Base-by-base conservation (phyloP, 441 rosid species). In the California macrophylla region DNA sequence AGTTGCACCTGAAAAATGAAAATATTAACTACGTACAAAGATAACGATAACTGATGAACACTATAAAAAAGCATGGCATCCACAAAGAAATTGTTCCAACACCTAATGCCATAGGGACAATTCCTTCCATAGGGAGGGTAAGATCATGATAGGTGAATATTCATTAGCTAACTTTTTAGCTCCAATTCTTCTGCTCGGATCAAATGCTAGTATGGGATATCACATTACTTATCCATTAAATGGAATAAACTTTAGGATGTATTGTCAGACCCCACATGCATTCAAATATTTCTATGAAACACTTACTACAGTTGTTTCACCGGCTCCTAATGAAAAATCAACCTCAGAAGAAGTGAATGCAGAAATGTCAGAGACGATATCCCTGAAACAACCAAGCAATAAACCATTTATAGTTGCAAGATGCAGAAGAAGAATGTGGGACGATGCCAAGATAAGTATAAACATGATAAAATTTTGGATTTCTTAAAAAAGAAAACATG, bases 261-360 rank as follows among this genome's bases (percentile, higher is more conserved):
- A 13, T 62, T 62, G 34, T 29, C 66, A 28, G 66, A 28, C 28
- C 16, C 66, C 18, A 60, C 16, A 60, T 25, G 64, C 25, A 72
- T 76, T 74, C 58, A 72, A 60, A 30, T 34, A 68, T 71, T 67
- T 62, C 36, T 10, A 71, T 32, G 26, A 72, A 70, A 76, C 66
- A 82, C 95, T 84, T 63, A 94, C 99, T 87, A 84, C 72, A 68
- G 75, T 82, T 69, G 82, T 81, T 81, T 85, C 87, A 76, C 85
- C 81, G 66, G 96, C 95, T 74, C 78, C 87, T 63, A 92, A 75
- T 9, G 80, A 74, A 75, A 88, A 69, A 73, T 90, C 85, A 64
- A 81, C 85, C 80, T 95, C 92, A 38, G 98, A 89, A 76, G 84
- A 85, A 75, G 80, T 80, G 83, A 87, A 86, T 66, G 83, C 73